These are phyloP conservation scores for Neospermospora avenae DNA, from an alignment of 2,329 filamentous ascomycete species.

Conservation along the genomic window DNA sequence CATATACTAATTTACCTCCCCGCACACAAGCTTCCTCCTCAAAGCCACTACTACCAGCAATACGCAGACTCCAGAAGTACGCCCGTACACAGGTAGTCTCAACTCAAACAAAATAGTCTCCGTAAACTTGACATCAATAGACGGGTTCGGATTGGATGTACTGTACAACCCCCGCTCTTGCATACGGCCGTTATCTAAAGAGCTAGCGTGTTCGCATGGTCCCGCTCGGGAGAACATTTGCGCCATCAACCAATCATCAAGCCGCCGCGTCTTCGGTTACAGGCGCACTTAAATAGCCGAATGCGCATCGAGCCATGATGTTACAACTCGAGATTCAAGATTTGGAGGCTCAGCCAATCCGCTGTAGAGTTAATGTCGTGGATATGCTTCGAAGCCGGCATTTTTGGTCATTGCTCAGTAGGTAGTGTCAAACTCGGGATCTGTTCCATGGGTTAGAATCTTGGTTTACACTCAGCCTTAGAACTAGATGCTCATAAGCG, in stretches of 20 bases:
- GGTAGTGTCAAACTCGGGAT: too few species aligned
- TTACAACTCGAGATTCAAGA: too few species aligned
- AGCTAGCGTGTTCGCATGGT: neutral
- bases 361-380: too few species aligned
- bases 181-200: slow-evolving; percentile 1
- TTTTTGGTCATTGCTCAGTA: too few species aligned
- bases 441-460: too few species aligned
- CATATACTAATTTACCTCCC: neutral
- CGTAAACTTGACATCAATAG: too few species aligned
- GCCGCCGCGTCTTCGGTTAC: neutral
- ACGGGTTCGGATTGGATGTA: too few species aligned
- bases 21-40: neutral
- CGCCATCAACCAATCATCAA: neutral
- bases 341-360: too few species aligned
- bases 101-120: too few species aligned
- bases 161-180: neutral
- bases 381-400: too few species aligned
- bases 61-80: neutral
- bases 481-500: too few species aligned
- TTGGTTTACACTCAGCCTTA: too few species aligned
- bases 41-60: neutral
- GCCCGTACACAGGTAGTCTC: neutral
- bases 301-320: neutral
- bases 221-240: neutral
- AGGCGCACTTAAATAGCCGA: neutral